Base-by-base conservation (phyloP, 2,329 filamentous ascomycete genomes). In the Whalleya microplaca region DNA sequence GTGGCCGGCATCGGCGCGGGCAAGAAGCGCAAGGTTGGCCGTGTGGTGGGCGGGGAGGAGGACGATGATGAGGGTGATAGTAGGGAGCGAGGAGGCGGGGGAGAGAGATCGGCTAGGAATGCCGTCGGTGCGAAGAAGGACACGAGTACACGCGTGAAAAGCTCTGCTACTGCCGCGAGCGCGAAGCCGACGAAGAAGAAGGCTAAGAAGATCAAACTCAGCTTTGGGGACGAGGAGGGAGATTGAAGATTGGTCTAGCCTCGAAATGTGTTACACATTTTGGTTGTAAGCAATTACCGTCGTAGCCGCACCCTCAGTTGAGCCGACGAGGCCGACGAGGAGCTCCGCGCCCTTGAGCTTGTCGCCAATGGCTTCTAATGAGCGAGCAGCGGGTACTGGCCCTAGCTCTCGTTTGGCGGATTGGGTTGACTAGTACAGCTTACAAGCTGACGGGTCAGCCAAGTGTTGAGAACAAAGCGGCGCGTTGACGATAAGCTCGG, bases 181-280 rank as follows among this genome's bases (percentile, higher is more conserved):
- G 16, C 48, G 51, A 62, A 69, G 51, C 65, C 62, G 46, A 63
- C 64, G 7, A 83, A 80, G 70, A 85, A 86, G 69, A 82, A 82
- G 71, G 74, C 77, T 3, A 84, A 84, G 72, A 88, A 87, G 75
- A 83, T 89, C 57, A 88, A 88, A 74, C 75, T 89, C 45, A 89
- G 86, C 71, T 89, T 89, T 68, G 83, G 83, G 21, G 82, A 87
- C 54, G 84, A 87, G 18, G 82, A 85, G 32, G 78, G 73, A 19
- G 68, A 69, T 21, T 65, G 63, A 68, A 57, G 27, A 8, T 9
- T 4, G 18, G 16, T 16, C 19, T 14, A 29, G 19, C 41, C 14
- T 29, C 32, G 4, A 16, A 12, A 12, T 29, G 8, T 37, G 9
- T 14, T 37, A 3, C 10, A 12, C 32, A 12, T 37, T 37, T 6